Evolutionary conservation across 2,329 filamentous ascomycete genomes (phyloP), one percentile per base, ranked within the genome.

Genomic region (Cladosporium oxysporum): DNA sequence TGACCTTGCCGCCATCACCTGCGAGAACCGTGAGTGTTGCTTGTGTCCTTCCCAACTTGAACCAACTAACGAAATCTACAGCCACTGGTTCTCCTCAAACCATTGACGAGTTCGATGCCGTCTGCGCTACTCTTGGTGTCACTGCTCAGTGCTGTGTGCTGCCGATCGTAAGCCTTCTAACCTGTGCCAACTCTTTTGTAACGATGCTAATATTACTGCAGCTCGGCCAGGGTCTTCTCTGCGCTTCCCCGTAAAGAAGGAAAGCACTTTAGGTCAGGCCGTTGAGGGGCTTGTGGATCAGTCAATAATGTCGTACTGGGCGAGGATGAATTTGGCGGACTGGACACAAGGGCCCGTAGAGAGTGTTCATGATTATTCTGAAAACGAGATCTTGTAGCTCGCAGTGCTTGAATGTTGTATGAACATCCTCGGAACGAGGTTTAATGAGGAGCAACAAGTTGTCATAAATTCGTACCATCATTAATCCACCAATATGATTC

Each of bases 81-180:
- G 59, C 58, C 49, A 23, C 44, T 28, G 26, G 26, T 18, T 6
- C 33, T 18, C 55, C 65, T 28, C 26, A 65, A n/a, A 58, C 57
- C 63, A 21, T 63, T 18, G 28, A 47, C 11, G 41, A 60, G n/a
- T 62, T 67, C 66, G 44, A 50, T 3, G 35, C 59, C 16, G 53
- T 26, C 21, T 67, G 66, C 37, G 59, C 59, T n/a, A 44, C 55
- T 29, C 47, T 55, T 57, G 64, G 64, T 44, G 60, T 58, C 55
- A 66, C 64, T 35, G 66, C 66, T 26, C 29, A 66, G 23, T 68
- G 66, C 64, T 68, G 66, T 61, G 47, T 66, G n/a, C 47, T 64
- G 12, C 66, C 66, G 6, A 44, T 66, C 11, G 66, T 68, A 58
- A 66, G 66, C 66, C 21, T 16, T 23, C 3, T 33, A 16, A 55